Evolutionary conservation across 2,329 filamentous ascomycete species (phyloP).

Genomic region (Hymenoscyphus occultus): DNA sequence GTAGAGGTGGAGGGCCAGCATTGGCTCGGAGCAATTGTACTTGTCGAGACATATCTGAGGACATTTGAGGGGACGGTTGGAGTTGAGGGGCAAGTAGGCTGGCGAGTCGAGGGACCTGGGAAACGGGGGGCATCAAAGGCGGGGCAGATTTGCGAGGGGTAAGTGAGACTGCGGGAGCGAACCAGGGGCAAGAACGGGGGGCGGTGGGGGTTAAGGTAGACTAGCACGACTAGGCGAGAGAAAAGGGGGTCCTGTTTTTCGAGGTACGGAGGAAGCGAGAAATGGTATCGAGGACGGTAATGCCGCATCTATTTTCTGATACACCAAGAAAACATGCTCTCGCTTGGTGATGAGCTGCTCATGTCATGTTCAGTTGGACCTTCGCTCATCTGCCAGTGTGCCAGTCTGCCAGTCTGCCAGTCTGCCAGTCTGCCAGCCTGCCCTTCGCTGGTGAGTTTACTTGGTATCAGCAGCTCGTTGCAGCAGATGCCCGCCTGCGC

Average conservation of each 20-base stretch:
- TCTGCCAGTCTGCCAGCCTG: neutral
- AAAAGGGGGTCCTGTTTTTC: neutral
- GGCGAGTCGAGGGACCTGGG: neutral
- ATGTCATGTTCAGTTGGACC: no score
- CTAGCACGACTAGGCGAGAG: neutral
- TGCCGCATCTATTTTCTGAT: neutral
- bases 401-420: neutral
- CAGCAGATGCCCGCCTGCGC: neutral
- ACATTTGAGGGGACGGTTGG: neutral
- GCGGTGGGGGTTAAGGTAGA: neutral
- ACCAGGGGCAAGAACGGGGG: neutral
- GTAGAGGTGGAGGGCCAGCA: neutral
- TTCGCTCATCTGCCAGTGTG: no score
- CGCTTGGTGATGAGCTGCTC: no score
- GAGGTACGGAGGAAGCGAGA: neutral
- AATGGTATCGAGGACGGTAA: neutral
- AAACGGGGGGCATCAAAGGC: neutral
- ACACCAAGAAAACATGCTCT: neutral
- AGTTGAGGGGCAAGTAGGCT: neutral
- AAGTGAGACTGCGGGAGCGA: conserved; percentile 1
- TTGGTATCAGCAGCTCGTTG: neutral
- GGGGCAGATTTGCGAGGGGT: neutral
- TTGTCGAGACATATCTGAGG: neutral
- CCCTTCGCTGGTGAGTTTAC: neutral
- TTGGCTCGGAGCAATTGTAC: neutral